These are phyloP conservation scores for Nannochloropsis gaditana DNA, from an alignment of 108 stramenopile species.

Conservation along the genomic window DNA sequence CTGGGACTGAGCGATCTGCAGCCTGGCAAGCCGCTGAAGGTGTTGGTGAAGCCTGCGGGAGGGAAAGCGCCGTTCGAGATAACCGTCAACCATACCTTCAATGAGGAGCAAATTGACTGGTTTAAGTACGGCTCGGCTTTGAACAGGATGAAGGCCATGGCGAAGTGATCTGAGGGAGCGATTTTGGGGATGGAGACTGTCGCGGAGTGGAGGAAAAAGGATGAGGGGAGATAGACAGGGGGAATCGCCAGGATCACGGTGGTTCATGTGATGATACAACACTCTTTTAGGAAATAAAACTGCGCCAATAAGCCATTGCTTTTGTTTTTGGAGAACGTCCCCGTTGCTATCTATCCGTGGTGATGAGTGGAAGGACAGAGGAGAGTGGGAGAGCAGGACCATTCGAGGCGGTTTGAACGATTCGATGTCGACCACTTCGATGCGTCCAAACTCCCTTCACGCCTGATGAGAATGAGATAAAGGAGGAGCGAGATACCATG, in stretches of 20 bases:
- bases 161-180: background rate
- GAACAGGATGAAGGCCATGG: slow-evolving; percentile 51
- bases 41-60: slow-evolving; percentile 36
- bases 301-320: too few species aligned
- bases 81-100: slow-evolving; percentile 53
- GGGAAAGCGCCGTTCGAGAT: slow-evolving; percentile 39
- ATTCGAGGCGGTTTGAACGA: too few species aligned
- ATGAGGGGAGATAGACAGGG: background rate
- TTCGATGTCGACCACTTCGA: too few species aligned
- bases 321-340: too few species aligned
- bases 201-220: background rate
- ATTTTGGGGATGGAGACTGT: background rate
- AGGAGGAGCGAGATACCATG: too few species aligned
- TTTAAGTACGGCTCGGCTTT: slow-evolving; percentile 57
- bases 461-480: too few species aligned
- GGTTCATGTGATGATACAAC: too few species aligned
- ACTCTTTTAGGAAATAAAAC: too few species aligned
- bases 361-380: too few species aligned
- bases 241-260: background rate
- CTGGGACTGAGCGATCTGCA: slow-evolving; percentile 45
- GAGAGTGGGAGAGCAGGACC: too few species aligned
- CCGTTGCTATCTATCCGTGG: too few species aligned
- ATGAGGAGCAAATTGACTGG: slow-evolving; percentile 56
- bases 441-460: too few species aligned
- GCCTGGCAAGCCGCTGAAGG: slow-evolving; percentile 46